Base-by-base conservation (phyloP, 2,329 filamentous ascomycete species). In the Penicillium sp. region DNA sequence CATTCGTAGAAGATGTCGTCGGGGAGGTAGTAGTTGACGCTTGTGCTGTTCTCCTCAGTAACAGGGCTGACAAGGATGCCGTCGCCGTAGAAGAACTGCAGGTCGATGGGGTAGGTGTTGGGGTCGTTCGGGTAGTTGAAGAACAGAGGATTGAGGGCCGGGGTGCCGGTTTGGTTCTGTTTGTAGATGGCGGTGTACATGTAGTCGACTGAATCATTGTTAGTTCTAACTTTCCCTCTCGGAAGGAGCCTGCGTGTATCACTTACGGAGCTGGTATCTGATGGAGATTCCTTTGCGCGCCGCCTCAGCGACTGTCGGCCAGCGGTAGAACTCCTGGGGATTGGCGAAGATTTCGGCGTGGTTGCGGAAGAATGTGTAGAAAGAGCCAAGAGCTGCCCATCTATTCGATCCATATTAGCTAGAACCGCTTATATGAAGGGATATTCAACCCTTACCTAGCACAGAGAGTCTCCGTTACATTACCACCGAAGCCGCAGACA, bases 361-460 rank as follows among this genome's bases (percentile, higher is more conserved):
- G 71, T 90, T 86, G 61, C 89, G 85, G 76, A 86, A 90, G 76
- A 92, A 91, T 1, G 87, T 85, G 35, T 82, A 79, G 77, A 91
- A 90, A 10, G 88, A 88, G 14, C 87, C 88, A 0, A 90, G 79
- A 26, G 82, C 79, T 2, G 87, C 83, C 89, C 89, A 92, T 14
- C 55, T 57, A 3, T 45, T 22, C 1, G 10, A 35, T 54, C 1
- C 1, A 10, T 4, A 16, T 57, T 51, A 45, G 57, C 38, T 42
- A 31, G 10, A 38, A 22, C 10, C 4, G 2, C 5, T 2, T 10
- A 20, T 40, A 22, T 45, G 3, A 16, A 11, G 29, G 26, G 18
- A n/a, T 11, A n/a, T 29, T 45, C 11, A 34, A 14, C 31, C n/a
- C 35, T 57, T 39, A 54, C 55, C 89, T 84, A 9, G 87, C 83